Evolutionary conservation across 2,329 filamentous ascomycete species (phyloP).

Genomic region (Penicillium sp.): DNA sequence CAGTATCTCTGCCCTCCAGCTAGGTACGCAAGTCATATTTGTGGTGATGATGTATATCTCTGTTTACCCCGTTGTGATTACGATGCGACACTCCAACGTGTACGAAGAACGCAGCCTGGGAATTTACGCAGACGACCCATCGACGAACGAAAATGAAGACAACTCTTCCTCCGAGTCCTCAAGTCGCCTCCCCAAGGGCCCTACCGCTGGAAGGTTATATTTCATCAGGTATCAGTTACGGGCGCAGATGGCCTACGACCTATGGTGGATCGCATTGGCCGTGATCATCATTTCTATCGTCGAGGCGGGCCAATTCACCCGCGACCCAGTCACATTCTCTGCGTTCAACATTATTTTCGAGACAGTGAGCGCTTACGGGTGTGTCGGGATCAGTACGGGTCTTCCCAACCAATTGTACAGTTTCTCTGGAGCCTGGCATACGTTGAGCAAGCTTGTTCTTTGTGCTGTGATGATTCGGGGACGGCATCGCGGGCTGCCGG

Average conservation of each 20-base stretch:
- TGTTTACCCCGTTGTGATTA: conserved; percentile 63
- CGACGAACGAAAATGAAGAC: conserved; percentile 2
- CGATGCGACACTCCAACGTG: conserved; percentile 61
- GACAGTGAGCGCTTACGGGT: conserved; percentile 51
- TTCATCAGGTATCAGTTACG: conserved; percentile 58
- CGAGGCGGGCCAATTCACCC: conserved; percentile 56
- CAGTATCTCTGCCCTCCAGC: conserved; percentile 46
- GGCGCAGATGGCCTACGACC: conserved; percentile 62
- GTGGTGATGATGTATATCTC: conserved; percentile 69
- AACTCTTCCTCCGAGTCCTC: not conserved
- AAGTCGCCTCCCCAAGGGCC: not conserved
- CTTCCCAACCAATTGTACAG: conserved; percentile 54
- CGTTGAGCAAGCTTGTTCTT: conserved; percentile 57
- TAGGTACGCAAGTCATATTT: conserved; percentile 49
- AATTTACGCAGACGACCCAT: conserved; percentile 51
- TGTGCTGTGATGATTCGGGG: conserved; percentile 58
- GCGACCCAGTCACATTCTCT: conserved; percentile 53
- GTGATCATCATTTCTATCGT: conserved; percentile 60
- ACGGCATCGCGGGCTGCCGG: conserved; percentile 54
- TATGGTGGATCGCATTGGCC: conserved; percentile 64
- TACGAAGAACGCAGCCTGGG: conserved; percentile 64
- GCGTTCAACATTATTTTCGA: conserved; percentile 57
- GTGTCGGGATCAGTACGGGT: conserved; percentile 60
- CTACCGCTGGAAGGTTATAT: conserved; percentile 20
- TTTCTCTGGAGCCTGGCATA: conserved; percentile 55